Percentiles rank a stretch among this genome's conserved stretches.
phyloP scores from a whole-genome alignment of 257 asterid species.

The Vinca minor region DNA sequence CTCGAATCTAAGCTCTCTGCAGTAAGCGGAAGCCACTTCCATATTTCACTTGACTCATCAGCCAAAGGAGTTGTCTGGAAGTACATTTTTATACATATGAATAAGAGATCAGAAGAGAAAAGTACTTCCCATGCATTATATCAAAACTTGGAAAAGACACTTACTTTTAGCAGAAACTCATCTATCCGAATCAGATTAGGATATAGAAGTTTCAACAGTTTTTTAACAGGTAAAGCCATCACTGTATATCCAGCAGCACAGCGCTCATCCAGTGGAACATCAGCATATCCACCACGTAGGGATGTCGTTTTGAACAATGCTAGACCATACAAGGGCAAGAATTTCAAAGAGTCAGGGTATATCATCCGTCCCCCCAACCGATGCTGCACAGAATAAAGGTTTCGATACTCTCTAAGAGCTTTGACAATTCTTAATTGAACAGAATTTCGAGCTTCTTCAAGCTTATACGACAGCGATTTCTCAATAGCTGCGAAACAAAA shows the following conservation, averaged over 20 bases:
- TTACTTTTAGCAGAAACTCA: slow-evolving; percentile 51
- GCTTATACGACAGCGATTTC: slow-evolving; percentile 70
- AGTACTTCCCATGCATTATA: not conserved
- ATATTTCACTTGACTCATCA: slow-evolving; percentile 38
- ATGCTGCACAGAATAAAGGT: slow-evolving; percentile 89
- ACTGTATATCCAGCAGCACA: slow-evolving; percentile 79
- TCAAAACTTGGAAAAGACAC: slow-evolving; percentile 13
- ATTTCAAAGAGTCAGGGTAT: slow-evolving; percentile 80
- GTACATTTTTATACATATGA: not conserved
- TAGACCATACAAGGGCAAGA: slow-evolving; percentile 62
- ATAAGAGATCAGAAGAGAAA: slow-evolving; percentile 6
- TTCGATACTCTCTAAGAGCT: slow-evolving; percentile 88
- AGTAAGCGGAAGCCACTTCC: slow-evolving; percentile 67
- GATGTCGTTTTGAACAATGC: slow-evolving; percentile 72
- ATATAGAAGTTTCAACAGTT: slow-evolving; percentile 68
- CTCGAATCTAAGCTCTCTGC: slow-evolving; percentile 81
- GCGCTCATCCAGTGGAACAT: slow-evolving; percentile 73
- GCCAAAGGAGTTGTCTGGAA: slow-evolving; percentile 33
- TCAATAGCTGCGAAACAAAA: slow-evolving; percentile 71
- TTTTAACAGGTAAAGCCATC: slow-evolving; percentile 77
- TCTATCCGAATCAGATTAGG: slow-evolving; percentile 66
- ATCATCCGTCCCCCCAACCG: slow-evolving; percentile 89
- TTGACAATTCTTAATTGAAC: slow-evolving; percentile 72
- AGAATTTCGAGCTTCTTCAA: slow-evolving; percentile 81
- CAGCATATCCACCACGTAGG: slow-evolving; percentile 85